Conservation (phyloP, 371 early-diverging fungal genomes). For the Mortierella sp. region DNA sequence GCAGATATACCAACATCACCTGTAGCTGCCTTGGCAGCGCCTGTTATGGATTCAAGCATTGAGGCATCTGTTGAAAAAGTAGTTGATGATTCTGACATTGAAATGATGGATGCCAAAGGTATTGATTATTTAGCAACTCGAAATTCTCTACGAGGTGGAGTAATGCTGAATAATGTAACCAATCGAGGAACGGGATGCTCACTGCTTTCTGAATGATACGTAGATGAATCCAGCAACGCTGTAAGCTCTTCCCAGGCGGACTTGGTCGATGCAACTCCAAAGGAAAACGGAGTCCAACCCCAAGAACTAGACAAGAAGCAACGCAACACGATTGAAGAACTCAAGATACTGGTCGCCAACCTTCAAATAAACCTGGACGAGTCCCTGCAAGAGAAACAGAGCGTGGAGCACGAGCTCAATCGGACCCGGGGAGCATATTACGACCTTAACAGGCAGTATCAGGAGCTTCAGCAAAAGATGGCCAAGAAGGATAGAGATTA, state of each 20-base stretch:
- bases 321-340: slow-evolving; percentile 16
- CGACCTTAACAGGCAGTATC: slow-evolving; percentile 37
- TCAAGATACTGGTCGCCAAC: slow-evolving; percentile 3
- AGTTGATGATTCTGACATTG: neutral
- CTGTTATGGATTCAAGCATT: neutral
- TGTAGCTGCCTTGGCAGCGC: neutral
- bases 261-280: neutral
- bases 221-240: slow-evolving; percentile 1
- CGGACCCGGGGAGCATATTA: slow-evolving; percentile 47
- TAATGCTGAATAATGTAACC: neutral
- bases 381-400: slow-evolving; percentile 20
- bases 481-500: slow-evolving; percentile 56
- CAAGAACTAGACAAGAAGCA: slow-evolving; percentile 3
- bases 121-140: neutral
- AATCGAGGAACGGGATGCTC: neutral
- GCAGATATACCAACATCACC: neutral
- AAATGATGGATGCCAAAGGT: slow-evolving; percentile 5
- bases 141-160: neutral
- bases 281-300: slow-evolving; percentile 16
- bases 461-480: slow-evolving; percentile 50
- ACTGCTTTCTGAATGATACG: neutral
- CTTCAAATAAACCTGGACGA: slow-evolving; percentile 23
- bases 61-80: neutral
- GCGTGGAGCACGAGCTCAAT: slow-evolving; percentile 26
- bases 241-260: neutral